Conservation (phyloP, 176 grass and related monocot genomes). For the Carex cristatella region DNA sequence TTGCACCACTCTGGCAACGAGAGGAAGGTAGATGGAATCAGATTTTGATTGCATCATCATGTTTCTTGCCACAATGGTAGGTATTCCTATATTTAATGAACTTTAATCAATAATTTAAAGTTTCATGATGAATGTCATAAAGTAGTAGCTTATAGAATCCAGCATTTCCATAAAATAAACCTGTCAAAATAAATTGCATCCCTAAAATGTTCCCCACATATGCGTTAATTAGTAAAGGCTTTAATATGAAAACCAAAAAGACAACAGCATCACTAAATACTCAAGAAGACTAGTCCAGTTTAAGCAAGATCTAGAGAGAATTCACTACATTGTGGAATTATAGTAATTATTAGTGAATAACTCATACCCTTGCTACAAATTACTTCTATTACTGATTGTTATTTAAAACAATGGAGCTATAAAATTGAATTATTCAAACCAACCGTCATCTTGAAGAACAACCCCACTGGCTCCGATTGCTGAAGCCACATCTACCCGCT, state of each 20-base stretch:
- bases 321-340: background rate
- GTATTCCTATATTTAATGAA: constrained; percentile 65
- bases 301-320: background rate
- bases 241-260: background rate
- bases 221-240: background rate
- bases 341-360: background rate
- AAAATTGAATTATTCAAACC: constrained; percentile 15
- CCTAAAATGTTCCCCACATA: background rate
- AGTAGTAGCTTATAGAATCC: background rate
- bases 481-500: constrained; percentile 80
- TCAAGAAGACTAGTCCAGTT: background rate
- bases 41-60: constrained; percentile 99
- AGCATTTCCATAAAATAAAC: background rate
- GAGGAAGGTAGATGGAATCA: constrained; percentile 85
- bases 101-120: background rate
- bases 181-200: background rate
- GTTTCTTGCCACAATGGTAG: constrained; percentile 81
- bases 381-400: background rate
- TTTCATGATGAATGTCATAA: background rate
- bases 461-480: constrained; percentile 80
- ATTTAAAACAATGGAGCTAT: background rate
- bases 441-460: constrained; percentile 86
- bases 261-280: background rate
- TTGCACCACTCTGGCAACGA: constrained; percentile 75
- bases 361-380: background rate